Percentiles rank a stretch among this genome's conserved stretches.
These are phyloP conservation scores for Leishmania tropica DNA, from an alignment of 208 protist species.

Conservation along the genomic window DNA sequence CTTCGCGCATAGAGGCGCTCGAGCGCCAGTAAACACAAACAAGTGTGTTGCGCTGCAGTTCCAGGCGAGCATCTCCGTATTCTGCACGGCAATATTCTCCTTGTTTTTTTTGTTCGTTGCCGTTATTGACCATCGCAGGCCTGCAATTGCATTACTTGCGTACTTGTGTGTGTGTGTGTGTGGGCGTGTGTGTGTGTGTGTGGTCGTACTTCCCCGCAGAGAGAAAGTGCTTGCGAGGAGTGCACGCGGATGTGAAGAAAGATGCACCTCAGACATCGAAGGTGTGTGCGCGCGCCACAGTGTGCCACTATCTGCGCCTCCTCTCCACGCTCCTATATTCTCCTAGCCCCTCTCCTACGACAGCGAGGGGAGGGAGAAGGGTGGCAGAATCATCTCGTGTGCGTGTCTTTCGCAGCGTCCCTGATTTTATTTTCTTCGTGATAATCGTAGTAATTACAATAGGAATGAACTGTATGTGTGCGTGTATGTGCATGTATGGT, in stretches of 20 bases:
- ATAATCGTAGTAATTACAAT: background rate
- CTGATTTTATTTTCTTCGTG: background rate
- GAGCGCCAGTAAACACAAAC: background rate
- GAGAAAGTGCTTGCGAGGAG: background rate
- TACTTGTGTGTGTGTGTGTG: background rate
- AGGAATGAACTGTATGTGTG: background rate
- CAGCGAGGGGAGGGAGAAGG: background rate
- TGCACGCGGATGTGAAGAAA: background rate
- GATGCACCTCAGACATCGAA: background rate
- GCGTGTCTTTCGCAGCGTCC: background rate
- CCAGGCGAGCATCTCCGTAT: background rate
- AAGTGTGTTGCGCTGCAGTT: background rate
- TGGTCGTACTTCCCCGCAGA: background rate
- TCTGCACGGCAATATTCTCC: background rate
- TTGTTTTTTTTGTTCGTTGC: background rate
- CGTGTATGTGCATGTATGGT: background rate
- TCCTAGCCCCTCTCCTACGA: background rate
- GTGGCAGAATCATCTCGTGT: background rate
- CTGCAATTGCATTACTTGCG: background rate
- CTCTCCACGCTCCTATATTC: background rate
- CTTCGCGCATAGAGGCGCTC: background rate
- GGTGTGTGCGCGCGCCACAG: background rate
- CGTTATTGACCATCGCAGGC: background rate
- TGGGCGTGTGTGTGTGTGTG: background rate
- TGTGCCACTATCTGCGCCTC: background rate